Percentiles rank a stretch among this genome's conserved stretches.
These are phyloP conservation scores for Acmispon strigosus DNA, from an alignment of 306 rosid genomes.

Conservation along the genomic window DNA sequence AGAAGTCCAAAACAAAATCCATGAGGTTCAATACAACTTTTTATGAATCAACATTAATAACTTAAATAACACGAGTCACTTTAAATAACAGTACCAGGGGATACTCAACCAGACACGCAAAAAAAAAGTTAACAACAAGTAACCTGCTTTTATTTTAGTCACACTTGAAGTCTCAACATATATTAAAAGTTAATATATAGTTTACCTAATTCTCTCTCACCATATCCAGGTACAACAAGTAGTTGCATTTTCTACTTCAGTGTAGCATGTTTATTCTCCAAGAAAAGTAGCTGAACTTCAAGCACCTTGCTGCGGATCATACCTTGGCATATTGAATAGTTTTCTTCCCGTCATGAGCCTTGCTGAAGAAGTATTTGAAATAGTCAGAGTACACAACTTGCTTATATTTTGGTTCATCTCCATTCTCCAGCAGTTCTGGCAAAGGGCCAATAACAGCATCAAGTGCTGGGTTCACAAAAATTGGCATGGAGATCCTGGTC, in stretches of 20 bases:
- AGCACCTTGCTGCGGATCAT: neutral
- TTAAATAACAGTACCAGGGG: too few species aligned
- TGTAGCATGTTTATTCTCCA: neutral
- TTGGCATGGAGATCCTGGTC: constrained; percentile 34
- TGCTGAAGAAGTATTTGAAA: constrained; percentile 41
- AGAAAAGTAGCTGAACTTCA: neutral
- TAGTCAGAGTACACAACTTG: constrained; percentile 29
- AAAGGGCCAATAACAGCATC: constrained; percentile 36
- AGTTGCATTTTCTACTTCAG: neutral
- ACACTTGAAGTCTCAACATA: too few species aligned
- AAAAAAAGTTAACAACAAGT: too few species aligned
- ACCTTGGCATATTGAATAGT: constrained; percentile 34
- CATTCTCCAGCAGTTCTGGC: constrained; percentile 24
- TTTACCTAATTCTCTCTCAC: neutral
- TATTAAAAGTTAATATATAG: too few species aligned
- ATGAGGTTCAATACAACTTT: too few species aligned
- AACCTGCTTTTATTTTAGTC: too few species aligned
- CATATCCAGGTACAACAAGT: neutral
- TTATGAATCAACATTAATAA: too few species aligned
- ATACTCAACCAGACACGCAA: too few species aligned
- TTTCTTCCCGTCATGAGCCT: constrained; percentile 41
- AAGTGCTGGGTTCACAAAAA: constrained; percentile 35
- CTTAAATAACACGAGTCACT: too few species aligned
- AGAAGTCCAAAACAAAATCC: too few species aligned
- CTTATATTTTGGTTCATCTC: constrained; percentile 32